Percentiles rank a stretch among this genome's conserved stretches.
These are phyloP conservation scores for Trichopus zeylanicus DNA, from an alignment of 116 monocot genomes.

Conservation along the genomic window DNA sequence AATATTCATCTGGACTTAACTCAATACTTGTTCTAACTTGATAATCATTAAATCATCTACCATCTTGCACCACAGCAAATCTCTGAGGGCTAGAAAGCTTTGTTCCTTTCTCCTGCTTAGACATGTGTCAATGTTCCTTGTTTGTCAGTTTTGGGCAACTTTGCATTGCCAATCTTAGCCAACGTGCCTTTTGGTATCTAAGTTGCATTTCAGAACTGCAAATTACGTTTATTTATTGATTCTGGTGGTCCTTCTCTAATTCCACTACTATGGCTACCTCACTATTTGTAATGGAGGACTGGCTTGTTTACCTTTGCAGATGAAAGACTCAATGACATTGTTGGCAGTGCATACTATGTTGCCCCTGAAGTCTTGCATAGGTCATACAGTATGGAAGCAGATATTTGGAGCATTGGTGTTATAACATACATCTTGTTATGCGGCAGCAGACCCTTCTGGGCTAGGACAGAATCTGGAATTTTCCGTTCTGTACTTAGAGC, in stretches of 20 bases:
- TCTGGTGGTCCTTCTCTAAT: background rate
- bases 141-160: too few relatives aligned
- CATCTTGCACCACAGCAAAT: too few relatives aligned
- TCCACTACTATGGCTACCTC: background rate
- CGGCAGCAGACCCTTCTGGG: slow-evolving; percentile 98
- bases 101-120: too few relatives aligned
- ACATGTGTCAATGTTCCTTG: too few relatives aligned
- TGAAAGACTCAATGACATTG: slow-evolving; percentile 97
- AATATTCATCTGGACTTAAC: too few relatives aligned
- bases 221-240: too few relatives aligned
- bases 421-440: slow-evolving; percentile 94
- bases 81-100: too few relatives aligned
- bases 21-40: too few relatives aligned
- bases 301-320: slow-evolving; percentile 36
- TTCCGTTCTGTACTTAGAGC: slow-evolving; percentile 90
- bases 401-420: slow-evolving; percentile 98
- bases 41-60: too few relatives aligned
- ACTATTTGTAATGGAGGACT: background rate
- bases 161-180: too few relatives aligned
- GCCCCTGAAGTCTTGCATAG: slow-evolving; percentile 97
- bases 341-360: slow-evolving; percentile 98
- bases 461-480: slow-evolving; percentile 96
- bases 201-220: background rate
- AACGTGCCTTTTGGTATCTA: too few relatives aligned
- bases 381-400: slow-evolving; percentile 88